Percentiles rank a stretch among this genome's conserved stretches.
These are phyloP conservation scores for Xerocomus potaroensis DNA, from an alignment of 768 basidiomycete genomes.

Conservation along the genomic window DNA sequence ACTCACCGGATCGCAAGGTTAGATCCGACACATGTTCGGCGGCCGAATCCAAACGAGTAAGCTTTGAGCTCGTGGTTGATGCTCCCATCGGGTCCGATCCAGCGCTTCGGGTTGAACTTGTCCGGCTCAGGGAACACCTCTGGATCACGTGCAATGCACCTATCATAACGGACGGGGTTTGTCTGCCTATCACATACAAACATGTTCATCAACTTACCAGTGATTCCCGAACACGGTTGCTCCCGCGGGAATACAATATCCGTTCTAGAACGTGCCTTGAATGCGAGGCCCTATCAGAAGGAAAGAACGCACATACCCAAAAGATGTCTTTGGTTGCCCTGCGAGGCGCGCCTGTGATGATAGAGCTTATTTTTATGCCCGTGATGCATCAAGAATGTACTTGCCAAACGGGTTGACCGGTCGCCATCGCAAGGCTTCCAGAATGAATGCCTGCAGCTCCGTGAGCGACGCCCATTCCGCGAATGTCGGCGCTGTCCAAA, in stretches of 20 bases:
- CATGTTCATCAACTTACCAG: constrained; percentile 16
- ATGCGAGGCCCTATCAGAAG: too few relatives aligned
- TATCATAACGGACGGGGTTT: background rate
- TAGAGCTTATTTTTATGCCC: background rate
- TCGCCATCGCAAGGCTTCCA: constrained; percentile 38
- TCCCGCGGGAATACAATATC: constrained; percentile 32
- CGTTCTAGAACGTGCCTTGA: constrained; percentile 23
- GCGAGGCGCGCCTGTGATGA: constrained; percentile 17
- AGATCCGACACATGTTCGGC: constrained; percentile 29
- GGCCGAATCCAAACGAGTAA: constrained; percentile 53
- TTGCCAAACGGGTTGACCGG: constrained; percentile 32
- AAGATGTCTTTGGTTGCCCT: constrained; percentile 24
- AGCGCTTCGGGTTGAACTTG: constrained; percentile 51
- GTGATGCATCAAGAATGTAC: background rate
- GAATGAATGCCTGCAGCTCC: constrained; percentile 35
- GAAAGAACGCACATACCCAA: constrained; percentile 18
- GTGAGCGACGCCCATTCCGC: constrained; percentile 31
- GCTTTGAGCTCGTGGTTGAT: constrained; percentile 47
- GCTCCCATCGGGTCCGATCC: constrained; percentile 42
- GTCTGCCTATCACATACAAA: background rate
- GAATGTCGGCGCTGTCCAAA: constrained; percentile 34
- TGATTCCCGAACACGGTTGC: constrained; percentile 32
- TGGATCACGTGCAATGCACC: constrained; percentile 25
- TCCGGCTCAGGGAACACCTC: constrained; percentile 36
- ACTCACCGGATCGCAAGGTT: constrained; percentile 23